Evolutionary conservation across 2,329 filamentous ascomycete genomes (phyloP), one percentile per base, ranked within the genome.

Genomic region (Diaporthe citrichinensis): DNA sequence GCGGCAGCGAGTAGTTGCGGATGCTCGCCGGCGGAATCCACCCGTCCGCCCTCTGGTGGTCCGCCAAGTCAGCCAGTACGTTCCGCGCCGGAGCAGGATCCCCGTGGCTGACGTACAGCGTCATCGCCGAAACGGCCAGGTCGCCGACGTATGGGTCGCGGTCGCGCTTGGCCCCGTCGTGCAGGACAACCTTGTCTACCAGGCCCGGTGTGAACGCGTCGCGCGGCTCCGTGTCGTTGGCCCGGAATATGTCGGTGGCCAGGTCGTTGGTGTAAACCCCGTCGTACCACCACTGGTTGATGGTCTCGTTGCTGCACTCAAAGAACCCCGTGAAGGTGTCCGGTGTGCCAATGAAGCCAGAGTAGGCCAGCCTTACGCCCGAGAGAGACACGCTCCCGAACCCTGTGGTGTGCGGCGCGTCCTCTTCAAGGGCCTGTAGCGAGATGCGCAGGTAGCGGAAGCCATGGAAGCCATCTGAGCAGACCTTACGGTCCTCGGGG

Each of bases 21-120:
- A 90, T 90, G 80, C 86, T 88, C 10, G 88, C 86, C 0, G 88
- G 88, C 8, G 88, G 88, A 62, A 90, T 88, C 88, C 88, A 90
- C 4, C 88, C 88, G 77, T 90, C 88, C 3, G 73, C 80, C 28
- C 87, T 80, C 79, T 90, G 88, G 77, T 89, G 88, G 55, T 83
- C 80, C 0, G 85, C 87, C 46, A 90, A 79, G 78, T 90, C 88
- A 12, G 85, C 87, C 41, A 90, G 80, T 7, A 90, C 86, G 76
- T 90, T 88, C 3, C 83, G 78, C 10, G 84, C 82, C 0, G 87
- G 84, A 17, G 84, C 81, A 0, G 83, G 77, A 46, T 84, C 80
- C 77, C 87, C 78, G 72, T 89, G 88, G 7, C 84, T 87, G 17
- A 90, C 78, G 75, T 88, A 90, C 2, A 83, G 83, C 9, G 88